Conservation (phyloP, 768 basidiomycete species). For the Mycena olivaceomarginata region DNA sequence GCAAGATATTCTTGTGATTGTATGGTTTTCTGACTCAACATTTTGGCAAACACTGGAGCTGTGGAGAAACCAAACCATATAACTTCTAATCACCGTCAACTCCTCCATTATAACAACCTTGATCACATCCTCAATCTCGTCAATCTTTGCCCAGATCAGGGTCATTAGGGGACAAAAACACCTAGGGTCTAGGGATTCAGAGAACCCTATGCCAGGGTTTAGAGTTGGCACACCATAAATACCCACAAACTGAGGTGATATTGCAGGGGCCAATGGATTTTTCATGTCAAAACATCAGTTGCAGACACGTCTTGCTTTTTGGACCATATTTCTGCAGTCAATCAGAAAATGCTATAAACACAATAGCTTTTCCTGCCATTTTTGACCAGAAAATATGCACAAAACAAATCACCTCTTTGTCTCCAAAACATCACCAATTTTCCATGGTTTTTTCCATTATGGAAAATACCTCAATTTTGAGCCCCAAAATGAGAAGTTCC, state of each 20-base stretch:
- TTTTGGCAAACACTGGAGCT: constrained; percentile 14
- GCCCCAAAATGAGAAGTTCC: neutral
- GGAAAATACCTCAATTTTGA: neutral
- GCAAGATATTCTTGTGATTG: constrained; percentile 9
- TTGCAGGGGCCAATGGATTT: too few relatives aligned
- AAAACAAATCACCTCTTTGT: neutral
- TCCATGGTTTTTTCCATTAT: neutral
- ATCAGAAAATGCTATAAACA: neutral
- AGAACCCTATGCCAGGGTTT: too few relatives aligned
- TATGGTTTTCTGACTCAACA: constrained; percentile 18
- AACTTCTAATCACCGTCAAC: neutral
- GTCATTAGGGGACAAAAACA: too few relatives aligned
- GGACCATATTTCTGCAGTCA: too few relatives aligned
- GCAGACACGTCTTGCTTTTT: too few relatives aligned
- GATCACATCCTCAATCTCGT: constrained; percentile 49
- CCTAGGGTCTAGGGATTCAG: too few relatives aligned
- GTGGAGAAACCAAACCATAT: neutral
- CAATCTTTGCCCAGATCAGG: constrained; percentile 49
- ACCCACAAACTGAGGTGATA: too few relatives aligned
- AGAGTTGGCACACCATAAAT: too few relatives aligned
- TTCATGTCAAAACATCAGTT: too few relatives aligned
- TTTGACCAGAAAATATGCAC: neutral
- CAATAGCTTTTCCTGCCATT: neutral
- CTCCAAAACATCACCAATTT: neutral
- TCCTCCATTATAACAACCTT: constrained; percentile 44